Evolutionary conservation across 805 yeast genomes (phyloP).

Genomic region (Middelhovenomyces tepae): DNA sequence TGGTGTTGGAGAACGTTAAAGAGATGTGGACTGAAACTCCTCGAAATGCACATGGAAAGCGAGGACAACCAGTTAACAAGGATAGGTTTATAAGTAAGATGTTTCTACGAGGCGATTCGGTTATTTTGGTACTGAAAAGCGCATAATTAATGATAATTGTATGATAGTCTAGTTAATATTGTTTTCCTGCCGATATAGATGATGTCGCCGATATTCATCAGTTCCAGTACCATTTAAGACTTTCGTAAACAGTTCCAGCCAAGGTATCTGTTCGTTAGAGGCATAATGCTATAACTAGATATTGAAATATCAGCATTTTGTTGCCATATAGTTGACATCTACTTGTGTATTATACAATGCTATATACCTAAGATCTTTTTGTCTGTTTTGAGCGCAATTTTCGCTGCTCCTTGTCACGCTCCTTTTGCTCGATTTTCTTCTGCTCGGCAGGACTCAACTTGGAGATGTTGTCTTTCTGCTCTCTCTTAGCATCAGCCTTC

Average conservation of each 20-base stretch:
- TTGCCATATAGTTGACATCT: no score
- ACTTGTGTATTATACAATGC: no score
- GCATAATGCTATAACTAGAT: no score
- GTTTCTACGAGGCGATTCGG: conserved; percentile 93
- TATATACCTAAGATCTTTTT: conserved; percentile 8
- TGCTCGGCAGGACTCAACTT: conserved; percentile 68
- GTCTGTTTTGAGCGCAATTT: conserved; percentile 34
- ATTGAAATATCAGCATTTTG: no score
- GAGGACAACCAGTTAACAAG: conserved; percentile 53
- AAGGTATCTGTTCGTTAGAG: no score
- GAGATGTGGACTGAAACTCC: conserved; percentile 70
- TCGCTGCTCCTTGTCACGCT: conserved; percentile 72
- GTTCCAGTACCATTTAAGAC: no score
- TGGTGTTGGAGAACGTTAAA: conserved; percentile 86
- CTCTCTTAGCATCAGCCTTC: conserved; percentile 43
- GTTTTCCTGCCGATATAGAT: no score
- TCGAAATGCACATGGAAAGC: conserved; percentile 57
- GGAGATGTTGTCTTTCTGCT: conserved; percentile 57
- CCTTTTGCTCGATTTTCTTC: conserved; percentile 68
- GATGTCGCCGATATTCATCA: no score
- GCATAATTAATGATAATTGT: conserved; percentile 10
- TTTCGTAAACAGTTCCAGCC: no score
- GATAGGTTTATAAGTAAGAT: conserved; percentile 82
- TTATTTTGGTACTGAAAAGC: conserved; percentile 57
- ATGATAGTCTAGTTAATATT: no score